These are phyloP conservation scores for Fraxinus sp. DNA, from an alignment of 305 asterid genomes.

Conservation along the genomic window DNA sequence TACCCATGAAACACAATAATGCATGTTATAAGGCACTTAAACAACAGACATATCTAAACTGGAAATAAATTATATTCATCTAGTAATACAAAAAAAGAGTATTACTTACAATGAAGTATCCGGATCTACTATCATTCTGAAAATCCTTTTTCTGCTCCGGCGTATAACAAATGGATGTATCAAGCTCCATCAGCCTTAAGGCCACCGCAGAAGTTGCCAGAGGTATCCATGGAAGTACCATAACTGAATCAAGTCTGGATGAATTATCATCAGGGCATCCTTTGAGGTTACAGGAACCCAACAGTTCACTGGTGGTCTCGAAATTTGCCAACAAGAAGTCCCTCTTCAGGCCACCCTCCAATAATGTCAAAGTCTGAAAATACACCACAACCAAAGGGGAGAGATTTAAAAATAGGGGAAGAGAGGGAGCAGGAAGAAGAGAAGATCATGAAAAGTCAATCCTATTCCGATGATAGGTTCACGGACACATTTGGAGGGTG, in stretches of 20 bases:
- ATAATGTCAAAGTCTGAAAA: constrained; percentile 51
- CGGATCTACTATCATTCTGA: constrained; percentile 38
- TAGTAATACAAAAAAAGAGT: not conserved
- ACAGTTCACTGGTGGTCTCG: constrained; percentile 59
- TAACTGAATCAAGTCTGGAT: constrained; percentile 33
- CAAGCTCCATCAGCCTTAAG: constrained; percentile 73
- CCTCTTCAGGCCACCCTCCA: constrained; percentile 63
- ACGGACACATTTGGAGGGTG: not conserved
- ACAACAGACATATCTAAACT: not conserved
- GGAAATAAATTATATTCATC: not conserved
- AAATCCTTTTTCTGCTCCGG: constrained; percentile 44
- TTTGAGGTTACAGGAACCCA: constrained; percentile 33
- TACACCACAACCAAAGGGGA: not conserved
- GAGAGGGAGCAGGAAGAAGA: not conserved
- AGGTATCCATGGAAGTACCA: constrained; percentile 80
- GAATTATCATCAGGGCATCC: constrained; percentile 29
- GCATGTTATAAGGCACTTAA: not conserved
- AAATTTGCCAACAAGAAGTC: constrained; percentile 55
- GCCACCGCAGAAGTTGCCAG: constrained; percentile 70
- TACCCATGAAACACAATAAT: not conserved
- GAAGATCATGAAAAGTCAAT: not conserved
- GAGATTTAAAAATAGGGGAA: not conserved
- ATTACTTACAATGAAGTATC: constrained; percentile 44
- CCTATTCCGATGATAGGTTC: not conserved
- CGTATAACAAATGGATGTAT: constrained; percentile 56